Evolutionary conservation across 108 stramenopile genomes (phyloP).

Genomic region (Nitzschia putrida): DNA sequence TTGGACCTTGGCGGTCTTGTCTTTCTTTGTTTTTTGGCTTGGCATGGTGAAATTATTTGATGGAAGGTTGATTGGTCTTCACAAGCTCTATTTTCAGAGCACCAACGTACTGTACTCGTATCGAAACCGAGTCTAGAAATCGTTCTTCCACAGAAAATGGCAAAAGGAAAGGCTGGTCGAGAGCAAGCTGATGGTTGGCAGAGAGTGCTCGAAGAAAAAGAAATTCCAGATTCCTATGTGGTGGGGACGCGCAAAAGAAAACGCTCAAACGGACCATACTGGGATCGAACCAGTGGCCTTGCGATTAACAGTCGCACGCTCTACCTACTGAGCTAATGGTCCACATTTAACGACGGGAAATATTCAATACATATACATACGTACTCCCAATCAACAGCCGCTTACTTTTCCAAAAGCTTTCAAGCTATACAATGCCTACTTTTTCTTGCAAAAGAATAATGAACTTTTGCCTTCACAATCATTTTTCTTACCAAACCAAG

Average conservation of each 20-base stretch:
- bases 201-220: background rate
- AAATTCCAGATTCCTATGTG: background rate
- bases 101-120: background rate
- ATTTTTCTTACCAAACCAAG: no score
- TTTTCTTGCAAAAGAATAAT: no score
- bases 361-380: no score
- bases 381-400: no score
- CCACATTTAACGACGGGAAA: background rate
- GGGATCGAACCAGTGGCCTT: constrained; percentile 54
- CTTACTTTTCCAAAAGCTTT: no score
- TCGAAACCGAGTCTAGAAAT: no score
- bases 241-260: background rate
- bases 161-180: background rate
- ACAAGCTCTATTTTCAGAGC: background rate
- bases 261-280: constrained; percentile 40
- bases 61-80: no score
- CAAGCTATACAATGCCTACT: no score
- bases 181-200: background rate
- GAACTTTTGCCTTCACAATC: no score
- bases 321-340: constrained; percentile 54
- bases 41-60: background rate
- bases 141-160: background rate
- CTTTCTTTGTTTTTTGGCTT: constrained; percentile 3
- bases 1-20: constrained; percentile 6
- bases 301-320: constrained; percentile 59